phyloP scores from a whole-genome alignment of 306 rosid species.

The Cicer yamashitae region DNA sequence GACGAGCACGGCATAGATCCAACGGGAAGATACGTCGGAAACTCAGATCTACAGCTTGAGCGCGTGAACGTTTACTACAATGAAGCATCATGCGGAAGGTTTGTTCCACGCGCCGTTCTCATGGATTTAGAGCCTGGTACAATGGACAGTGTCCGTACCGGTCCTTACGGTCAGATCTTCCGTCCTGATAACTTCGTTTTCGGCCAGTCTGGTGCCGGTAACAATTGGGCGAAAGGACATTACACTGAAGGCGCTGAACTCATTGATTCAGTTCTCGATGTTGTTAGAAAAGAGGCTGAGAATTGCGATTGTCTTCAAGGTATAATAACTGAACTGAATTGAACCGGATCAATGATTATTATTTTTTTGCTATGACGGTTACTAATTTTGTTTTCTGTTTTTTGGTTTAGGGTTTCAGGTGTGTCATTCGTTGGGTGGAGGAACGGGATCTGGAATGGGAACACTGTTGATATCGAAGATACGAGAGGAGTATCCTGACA shows the following conservation, averaged over 20 bases:
- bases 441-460: conserved; percentile 72
- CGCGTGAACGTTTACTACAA: conserved; percentile 65
- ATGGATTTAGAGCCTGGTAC: conserved; percentile 71
- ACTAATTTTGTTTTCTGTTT: background rate
- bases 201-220: conserved; percentile 70
- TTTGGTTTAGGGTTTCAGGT: conserved; percentile 58
- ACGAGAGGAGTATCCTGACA: conserved; percentile 67
- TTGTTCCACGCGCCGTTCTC: conserved; percentile 67
- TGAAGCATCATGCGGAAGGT: conserved; percentile 68
- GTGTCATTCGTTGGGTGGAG: conserved; percentile 66
- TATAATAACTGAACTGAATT: background rate
- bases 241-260: conserved; percentile 70
- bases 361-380: background rate
- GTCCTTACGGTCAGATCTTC: conserved; percentile 68
- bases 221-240: conserved; percentile 71
- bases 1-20: conserved; percentile 74
- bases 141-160: conserved; percentile 66
- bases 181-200: conserved; percentile 67
- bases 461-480: conserved; percentile 62
- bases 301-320: conserved; percentile 70
- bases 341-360: background rate
- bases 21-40: conserved; percentile 57
- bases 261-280: conserved; percentile 64
- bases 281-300: conserved; percentile 66
- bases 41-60: conserved; percentile 63